Evolutionary conservation across 2,329 filamentous ascomycete species (phyloP), one percentile per base, ranked within the genome.

Genomic region (Phaeosphaeriaceae sp.): DNA sequence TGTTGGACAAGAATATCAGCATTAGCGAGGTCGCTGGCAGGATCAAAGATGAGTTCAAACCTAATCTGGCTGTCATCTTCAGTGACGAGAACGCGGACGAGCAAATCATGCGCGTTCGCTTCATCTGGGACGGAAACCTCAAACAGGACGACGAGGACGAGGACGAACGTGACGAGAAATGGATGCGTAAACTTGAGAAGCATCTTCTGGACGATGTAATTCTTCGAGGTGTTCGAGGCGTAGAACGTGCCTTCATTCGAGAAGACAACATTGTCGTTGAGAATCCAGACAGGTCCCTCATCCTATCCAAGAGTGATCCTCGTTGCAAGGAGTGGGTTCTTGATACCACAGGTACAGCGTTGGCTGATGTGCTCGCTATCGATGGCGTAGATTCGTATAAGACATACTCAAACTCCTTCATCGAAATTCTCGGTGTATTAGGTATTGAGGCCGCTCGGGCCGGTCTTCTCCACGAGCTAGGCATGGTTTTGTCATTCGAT

Each of bases 21-120:
- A 92, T 99, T 50, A 88, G 94, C 53, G 92, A 99, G 65, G 93
- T 99, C 53, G 93, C 93, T 26, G 79, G 83, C 53, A 89, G 87
- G 68, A 94, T 99, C 77, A 96, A 95, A 79, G 86, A 92, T 58
- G 87, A 92, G 44, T 99, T 96, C 70, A 83, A 86, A 16, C 68
- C 67, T 12, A 86, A 83, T 54, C 79, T 97, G 63, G 91, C 91
- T 12, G 87, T 99, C 60, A 92, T 99, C 52, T 96, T 96, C 81
- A 96, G 92, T 75, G 94, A 99, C 74, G 94, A 97, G 80, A 99
- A 99, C 73, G 92, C 93, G 8, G 92, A 97, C 58, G 87, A 95
- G 71, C 92, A 95, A 72, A 88, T 97, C 37, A 91, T 99, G 63
- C 94, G 94, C 72, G 88, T 97, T 58, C 89, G 94, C 58, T 88